phyloP scores from a whole-genome alignment of 2,329 filamentous ascomycete species.

The Alternaria atra region DNA sequence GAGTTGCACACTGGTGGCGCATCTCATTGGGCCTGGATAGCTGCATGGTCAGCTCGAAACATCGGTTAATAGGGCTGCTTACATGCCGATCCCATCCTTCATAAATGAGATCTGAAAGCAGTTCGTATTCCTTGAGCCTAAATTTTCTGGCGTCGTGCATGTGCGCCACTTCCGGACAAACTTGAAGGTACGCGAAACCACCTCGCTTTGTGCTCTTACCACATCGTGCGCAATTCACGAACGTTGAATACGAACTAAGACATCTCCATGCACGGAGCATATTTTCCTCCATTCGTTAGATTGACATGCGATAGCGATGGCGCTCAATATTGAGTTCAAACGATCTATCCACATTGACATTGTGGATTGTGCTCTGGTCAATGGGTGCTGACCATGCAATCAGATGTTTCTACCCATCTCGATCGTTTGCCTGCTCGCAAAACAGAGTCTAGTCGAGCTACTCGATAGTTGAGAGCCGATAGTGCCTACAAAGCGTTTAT shows the following conservation, averaged over 20 bases:
- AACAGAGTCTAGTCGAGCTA: background rate
- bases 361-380: background rate
- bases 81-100: background rate
- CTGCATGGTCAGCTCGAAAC: slow-evolving; percentile 6
- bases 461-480: background rate
- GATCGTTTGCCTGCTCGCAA: background rate
- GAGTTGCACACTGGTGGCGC: slow-evolving; percentile 1
- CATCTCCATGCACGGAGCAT: background rate
- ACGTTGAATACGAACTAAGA: background rate
- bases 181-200: background rate
- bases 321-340: background rate
- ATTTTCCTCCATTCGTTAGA: rapidly evolving
- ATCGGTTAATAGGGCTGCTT: background rate
- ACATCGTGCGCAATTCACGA: background rate
- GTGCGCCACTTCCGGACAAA: background rate
- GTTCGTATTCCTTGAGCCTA: background rate
- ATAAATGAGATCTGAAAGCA: background rate
- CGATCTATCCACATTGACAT: no score
- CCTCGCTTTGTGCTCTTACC: background rate
- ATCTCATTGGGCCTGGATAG: background rate
- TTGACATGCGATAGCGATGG: background rate
- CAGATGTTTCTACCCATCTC: background rate
- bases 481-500: background rate
- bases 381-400: background rate
- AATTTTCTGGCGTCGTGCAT: background rate